A percentile compares a stretch with the other conserved stretches of the same genome.
Evolutionary conservation across 306 rosid genomes (phyloP).

Genomic region (Lathyrus aphaca): DNA sequence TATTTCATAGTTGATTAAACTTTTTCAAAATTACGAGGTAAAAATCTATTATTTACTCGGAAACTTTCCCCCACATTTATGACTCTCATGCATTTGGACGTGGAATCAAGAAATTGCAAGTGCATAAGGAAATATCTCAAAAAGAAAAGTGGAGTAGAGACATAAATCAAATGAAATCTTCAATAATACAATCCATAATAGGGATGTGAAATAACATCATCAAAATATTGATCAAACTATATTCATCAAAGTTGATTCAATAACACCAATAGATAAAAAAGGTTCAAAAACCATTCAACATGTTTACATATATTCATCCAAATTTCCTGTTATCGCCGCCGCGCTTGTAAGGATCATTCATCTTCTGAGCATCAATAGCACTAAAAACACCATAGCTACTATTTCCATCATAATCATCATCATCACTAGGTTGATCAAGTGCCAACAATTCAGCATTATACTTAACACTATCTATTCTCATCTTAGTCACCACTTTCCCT

Average conservation of each 20-base stretch:
- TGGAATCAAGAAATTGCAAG: not conserved
- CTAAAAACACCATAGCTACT: constrained; percentile 77
- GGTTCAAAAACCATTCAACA: constrained; percentile 26
- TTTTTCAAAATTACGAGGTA: too few relatives aligned
- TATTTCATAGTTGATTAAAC: too few relatives aligned
- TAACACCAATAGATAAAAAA: constrained; percentile 5
- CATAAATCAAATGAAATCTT: constrained; percentile 4
- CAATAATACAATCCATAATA: not conserved
- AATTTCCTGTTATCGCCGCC: constrained; percentile 36
- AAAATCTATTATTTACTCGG: too few relatives aligned
- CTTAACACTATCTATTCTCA: constrained; percentile 56
- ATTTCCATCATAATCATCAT: constrained; percentile 45
- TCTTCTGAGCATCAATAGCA: constrained; percentile 68
- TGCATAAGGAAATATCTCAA: constrained; percentile 20
- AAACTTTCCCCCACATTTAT: too few relatives aligned
- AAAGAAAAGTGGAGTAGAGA: constrained; percentile 16
- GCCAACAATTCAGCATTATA: constrained; percentile 53
- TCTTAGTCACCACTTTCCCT: constrained; percentile 36
- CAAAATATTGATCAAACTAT: not conserved
- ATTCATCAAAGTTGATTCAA: constrained; percentile 24
- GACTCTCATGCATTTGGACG: not conserved
- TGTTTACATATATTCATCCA: constrained; percentile 10
- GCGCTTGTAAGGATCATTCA: constrained; percentile 51
- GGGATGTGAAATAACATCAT: not conserved
- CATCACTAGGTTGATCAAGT: constrained; percentile 56